Evolutionary conservation across 305 asterid genomes (phyloP).

Genomic region (Solanum hybrid): DNA sequence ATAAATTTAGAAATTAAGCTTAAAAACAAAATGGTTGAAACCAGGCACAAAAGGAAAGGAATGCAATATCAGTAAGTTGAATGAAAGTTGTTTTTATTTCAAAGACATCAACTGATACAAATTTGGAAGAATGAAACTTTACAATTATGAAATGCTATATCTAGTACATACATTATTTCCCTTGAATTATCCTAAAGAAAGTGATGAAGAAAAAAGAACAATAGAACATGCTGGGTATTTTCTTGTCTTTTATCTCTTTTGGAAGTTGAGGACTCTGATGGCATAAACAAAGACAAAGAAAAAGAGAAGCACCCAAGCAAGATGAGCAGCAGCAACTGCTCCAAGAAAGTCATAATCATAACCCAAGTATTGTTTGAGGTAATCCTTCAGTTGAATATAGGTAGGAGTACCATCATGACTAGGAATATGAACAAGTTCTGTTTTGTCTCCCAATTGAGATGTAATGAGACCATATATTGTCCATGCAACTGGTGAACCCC

Average conservation of each 20-base stretch:
- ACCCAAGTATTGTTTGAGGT: constrained; percentile 35
- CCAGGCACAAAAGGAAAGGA: background rate
- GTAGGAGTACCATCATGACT: constrained; percentile 14
- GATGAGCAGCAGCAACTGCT: constrained; percentile 49
- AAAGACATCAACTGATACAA: background rate
- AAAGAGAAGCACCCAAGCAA: constrained; percentile 54
- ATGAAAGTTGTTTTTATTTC: background rate
- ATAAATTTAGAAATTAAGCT: background rate
- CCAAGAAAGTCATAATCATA: constrained; percentile 44
- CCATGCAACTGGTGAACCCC: constrained; percentile 65
- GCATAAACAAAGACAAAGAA: constrained; percentile 44
- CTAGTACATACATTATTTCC: background rate
- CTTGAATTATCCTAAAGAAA: background rate
- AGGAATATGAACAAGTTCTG: constrained; percentile 20
- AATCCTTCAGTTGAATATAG: constrained; percentile 27
- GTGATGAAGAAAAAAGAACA: background rate
- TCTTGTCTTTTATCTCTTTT: constrained; percentile 26
- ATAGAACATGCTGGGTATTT: background rate
- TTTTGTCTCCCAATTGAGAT: constrained; percentile 36
- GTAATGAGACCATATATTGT: constrained; percentile 45
- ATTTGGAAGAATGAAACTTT: background rate
- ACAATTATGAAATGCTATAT: background rate
- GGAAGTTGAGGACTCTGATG: constrained; percentile 49
- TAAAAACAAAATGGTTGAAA: background rate
- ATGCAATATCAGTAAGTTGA: background rate